Percentiles rank a stretch among this genome's conserved stretches.
These are phyloP conservation scores for Panaeolus papilionaceus DNA, from an alignment of 768 basidiomycete genomes.

Conservation along the genomic window DNA sequence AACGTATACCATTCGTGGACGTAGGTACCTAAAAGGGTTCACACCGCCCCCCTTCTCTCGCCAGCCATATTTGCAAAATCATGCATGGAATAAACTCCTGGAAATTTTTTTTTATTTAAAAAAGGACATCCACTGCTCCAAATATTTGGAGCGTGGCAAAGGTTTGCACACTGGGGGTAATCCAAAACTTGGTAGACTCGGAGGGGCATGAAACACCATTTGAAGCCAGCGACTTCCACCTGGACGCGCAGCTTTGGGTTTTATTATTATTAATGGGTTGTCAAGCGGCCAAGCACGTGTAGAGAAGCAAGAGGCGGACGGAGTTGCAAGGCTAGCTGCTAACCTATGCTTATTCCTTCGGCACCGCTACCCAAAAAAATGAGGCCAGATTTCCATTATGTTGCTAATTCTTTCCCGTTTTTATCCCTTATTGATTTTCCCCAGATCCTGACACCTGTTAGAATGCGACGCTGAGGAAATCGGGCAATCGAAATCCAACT, in stretches of 20 bases:
- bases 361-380: conserved; percentile 8
- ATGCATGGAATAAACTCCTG: conserved; percentile 1
- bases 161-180: neutral
- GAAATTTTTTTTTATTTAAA: conserved; percentile 3
- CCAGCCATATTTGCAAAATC: conserved; percentile 18
- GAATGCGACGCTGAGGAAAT: neutral
- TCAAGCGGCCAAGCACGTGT: conserved; percentile 14
- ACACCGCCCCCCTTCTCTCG: conserved; percentile 13
- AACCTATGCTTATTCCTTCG: conserved; percentile 1
- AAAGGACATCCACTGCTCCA: neutral
- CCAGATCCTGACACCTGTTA: neutral
- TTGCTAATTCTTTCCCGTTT: neutral
- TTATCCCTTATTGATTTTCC: neutral
- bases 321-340: conserved; percentile 8
- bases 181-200: neutral
- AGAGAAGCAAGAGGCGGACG: conserved; percentile 14
- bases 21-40: conserved; percentile 17
- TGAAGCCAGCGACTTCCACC: conserved; percentile 4
- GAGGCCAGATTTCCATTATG: conserved; percentile 8
- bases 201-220: conserved; percentile 11
- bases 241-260: conserved; percentile 1
- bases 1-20: conserved; percentile 28
- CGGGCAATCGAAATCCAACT: neutral
- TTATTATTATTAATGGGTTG: conserved; percentile 1
- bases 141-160: conserved; percentile 2